A percentile compares a stretch with the other conserved stretches of the same genome.
Conservation (phyloP, 805 yeast genomes). For the Kodamaea neixiangensis region DNA sequence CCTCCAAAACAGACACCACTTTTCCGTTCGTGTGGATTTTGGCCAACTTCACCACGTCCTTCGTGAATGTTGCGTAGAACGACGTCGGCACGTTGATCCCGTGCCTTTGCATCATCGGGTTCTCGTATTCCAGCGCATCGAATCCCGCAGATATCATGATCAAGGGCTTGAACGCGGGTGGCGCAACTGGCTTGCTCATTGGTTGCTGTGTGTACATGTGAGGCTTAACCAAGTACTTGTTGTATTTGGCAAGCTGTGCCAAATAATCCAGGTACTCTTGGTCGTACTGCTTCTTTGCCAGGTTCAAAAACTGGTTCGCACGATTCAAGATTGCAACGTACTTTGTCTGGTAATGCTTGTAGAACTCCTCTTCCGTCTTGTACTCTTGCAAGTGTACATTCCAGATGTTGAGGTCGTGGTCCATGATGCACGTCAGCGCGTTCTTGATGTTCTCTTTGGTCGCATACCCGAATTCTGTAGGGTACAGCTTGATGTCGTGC, state of each 20-base stretch:
- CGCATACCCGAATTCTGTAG: conserved; percentile 79
- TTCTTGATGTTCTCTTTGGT: conserved; percentile 67
- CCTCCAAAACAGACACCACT: conserved; percentile 72
- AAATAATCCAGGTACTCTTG: conserved; percentile 31
- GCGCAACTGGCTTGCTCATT: conserved; percentile 33
- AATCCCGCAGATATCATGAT: conserved; percentile 84
- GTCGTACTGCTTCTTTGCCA: conserved; percentile 48
- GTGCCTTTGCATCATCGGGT: conserved; percentile 83
- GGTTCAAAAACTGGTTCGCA: conserved; percentile 64
- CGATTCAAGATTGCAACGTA: conserved; percentile 63
- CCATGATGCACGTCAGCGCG: conserved; percentile 77
- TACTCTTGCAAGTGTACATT: conserved; percentile 77
- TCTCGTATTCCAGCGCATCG: conserved; percentile 83
- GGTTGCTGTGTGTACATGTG: conserved; percentile 28
- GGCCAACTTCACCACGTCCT: conserved; percentile 70
- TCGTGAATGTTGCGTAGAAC: conserved; percentile 70
- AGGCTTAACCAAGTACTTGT: conserved; percentile 34
- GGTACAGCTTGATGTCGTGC: conserved; percentile 85
- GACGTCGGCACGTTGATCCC: conserved; percentile 79
- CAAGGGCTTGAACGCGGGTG: conserved; percentile 45
- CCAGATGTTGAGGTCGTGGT: conserved; percentile 81
- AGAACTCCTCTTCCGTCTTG: conserved; percentile 63
- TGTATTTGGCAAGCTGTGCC: conserved; percentile 26
- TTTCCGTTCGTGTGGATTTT: conserved; percentile 61
- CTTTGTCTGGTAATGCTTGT: conserved; percentile 56